Conservation (phyloP, 2,329 filamentous ascomycete species). For the Leptographium lundbergii region DNA sequence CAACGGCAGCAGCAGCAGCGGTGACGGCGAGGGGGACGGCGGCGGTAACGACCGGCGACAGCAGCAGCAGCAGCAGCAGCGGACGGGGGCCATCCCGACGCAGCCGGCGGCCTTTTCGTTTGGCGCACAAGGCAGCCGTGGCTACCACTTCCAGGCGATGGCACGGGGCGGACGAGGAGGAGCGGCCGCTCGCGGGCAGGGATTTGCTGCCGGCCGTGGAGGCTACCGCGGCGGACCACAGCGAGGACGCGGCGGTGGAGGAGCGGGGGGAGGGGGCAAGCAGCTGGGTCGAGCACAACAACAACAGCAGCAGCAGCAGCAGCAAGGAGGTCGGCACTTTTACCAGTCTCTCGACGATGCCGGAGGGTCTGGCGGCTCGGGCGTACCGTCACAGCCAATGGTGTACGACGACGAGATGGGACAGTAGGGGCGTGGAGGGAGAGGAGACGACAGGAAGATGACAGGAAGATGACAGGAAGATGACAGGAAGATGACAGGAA, state of each 20-base stretch:
- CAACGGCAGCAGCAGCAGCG: background rate
- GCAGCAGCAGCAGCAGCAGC: background rate
- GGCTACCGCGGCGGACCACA: slow-evolving; percentile 3
- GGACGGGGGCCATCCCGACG: background rate
- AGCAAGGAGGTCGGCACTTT: background rate
- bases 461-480: background rate
- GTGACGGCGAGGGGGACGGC: background rate
- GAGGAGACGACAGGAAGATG: too few species aligned
- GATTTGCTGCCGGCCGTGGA: slow-evolving; percentile 1
- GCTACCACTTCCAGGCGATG: slow-evolving; percentile 5
- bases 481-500: too few species aligned
- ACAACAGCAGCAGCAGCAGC: background rate
- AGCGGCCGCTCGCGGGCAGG: background rate
- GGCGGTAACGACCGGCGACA: background rate
- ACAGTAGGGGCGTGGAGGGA: background rate
- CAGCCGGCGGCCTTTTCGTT: slow-evolving; percentile 3
- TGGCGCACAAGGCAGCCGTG: slow-evolving; percentile 3
- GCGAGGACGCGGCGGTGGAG: slow-evolving; percentile 3
- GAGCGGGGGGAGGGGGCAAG: background rate
- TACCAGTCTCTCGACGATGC: slow-evolving; percentile 13
- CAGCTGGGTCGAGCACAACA: background rate
- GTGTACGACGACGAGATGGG: slow-evolving; percentile 7
- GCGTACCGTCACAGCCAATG: slow-evolving; percentile 1
- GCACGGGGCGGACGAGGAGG: slow-evolving; percentile 2
- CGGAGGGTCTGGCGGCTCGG: background rate